Base-by-base conservation (phyloP, 805 yeast species). In the Yarrowia hollandica region DNA sequence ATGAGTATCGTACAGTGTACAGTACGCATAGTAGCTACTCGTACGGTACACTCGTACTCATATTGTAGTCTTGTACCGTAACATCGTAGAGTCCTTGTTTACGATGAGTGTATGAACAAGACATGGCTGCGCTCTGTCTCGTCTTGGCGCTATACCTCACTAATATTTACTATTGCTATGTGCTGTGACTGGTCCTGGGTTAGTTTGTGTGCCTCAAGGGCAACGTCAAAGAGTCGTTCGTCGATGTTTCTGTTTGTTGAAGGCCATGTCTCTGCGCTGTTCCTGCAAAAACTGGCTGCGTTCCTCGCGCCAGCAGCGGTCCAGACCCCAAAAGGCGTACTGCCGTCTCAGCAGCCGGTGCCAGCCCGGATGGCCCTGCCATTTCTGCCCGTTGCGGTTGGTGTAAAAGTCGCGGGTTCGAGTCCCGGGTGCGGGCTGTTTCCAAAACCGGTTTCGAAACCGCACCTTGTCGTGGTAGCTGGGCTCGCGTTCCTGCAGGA, bases 231-330 rank as follows among this genome's bases (percentile, higher is more conserved):
- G 18, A 0, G 65, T 61, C 28, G 58, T 25, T 37, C 67, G 19
- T 9, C 68, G 41, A 30, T 60, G 30, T 10, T 63, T 41, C 39
- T 66, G 69, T 25, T 62, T 64, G 34, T 41, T 37, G 21, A 66
- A 65, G 38, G 63, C 66, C 15, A 65, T 44, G 18, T 66, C 68
- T 2, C 68, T 42, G 6, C 68, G 61, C 23, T 34, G 61, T n/a
- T 66, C 68, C 46, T 64, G 63, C 18, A 65, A 50, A 41, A 63
- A 66, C 50, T 56, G 59, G 46, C 58, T 59, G 5, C 68, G 60
- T 38, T 66, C 69, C 12, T 60, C 66, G 21, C 64, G 37, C 68
- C 68, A 66, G 14, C 61, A 22, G 11, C 62, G 60, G 18, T 66
- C 67, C 39, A 59, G 60, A 9, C 68, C 68, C 33, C 50, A 50